A percentile compares a stretch with the other conserved stretches of the same genome.
Conservation (phyloP, 2,329 filamentous ascomycete genomes). For the Fonsecaea pedrosoi region DNA sequence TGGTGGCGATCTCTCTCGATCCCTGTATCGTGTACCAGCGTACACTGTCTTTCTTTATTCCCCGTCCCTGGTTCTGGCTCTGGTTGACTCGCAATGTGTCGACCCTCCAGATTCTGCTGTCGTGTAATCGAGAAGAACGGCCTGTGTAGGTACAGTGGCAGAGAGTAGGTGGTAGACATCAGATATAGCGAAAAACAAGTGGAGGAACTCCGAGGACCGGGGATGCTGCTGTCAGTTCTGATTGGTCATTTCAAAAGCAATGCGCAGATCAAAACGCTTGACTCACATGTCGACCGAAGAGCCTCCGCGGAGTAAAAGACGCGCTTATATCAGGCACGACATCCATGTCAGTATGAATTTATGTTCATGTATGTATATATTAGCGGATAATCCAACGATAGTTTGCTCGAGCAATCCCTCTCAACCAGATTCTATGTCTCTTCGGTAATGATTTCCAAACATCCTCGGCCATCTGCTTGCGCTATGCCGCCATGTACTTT, state of each 20-base stretch:
- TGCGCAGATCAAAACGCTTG: neutral
- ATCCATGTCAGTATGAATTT: neutral
- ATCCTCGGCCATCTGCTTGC: neutral
- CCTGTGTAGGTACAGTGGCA: too few relatives aligned
- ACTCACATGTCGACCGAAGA: neutral
- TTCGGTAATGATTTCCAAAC: neutral
- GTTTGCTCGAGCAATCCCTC: neutral
- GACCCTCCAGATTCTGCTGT: too few relatives aligned
- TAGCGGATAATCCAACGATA: neutral
- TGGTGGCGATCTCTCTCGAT: neutral
- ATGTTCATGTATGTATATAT: neutral
- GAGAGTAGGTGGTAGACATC: too few relatives aligned
- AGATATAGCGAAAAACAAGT: too few relatives aligned
- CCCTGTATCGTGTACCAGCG: neutral
- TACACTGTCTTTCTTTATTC: neutral
- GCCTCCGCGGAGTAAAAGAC: conserved; percentile 8
- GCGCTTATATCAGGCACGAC: too few relatives aligned
- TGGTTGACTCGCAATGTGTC: too few relatives aligned
- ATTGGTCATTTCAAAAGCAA: conserved; percentile 24
- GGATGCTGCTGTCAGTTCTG: neutral
- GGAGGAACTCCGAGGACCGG: neutral
- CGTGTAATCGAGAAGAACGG: too few relatives aligned
- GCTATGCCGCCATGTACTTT: neutral
- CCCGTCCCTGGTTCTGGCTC: too few relatives aligned
- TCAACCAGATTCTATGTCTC: neutral